A percentile compares a stretch with the other conserved stretches of the same genome.
Conservation (phyloP, 1,284 basidiomycete genomes). For the Melampsora occidentalis region DNA sequence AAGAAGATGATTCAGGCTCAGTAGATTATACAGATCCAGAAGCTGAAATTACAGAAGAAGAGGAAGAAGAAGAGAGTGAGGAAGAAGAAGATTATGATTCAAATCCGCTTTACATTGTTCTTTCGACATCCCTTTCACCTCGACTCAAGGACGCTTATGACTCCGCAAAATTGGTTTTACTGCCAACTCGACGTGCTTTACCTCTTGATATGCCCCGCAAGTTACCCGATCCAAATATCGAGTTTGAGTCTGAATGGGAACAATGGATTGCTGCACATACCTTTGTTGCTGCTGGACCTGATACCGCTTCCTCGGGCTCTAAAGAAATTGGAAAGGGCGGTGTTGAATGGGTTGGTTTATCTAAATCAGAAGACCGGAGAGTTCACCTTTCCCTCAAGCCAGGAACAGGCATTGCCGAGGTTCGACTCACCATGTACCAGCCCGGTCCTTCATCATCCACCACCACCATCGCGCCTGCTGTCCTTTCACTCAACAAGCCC, state of each 20-base stretch:
- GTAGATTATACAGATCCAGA: slow-evolving; percentile 34
- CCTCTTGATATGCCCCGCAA: slow-evolving; percentile 44
- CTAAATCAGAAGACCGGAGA: slow-evolving; percentile 19
- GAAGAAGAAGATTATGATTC: slow-evolving; percentile 46
- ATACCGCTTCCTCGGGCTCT: slow-evolving; percentile 5
- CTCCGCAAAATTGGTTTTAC: slow-evolving; percentile 45
- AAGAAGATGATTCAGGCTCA: slow-evolving; percentile 22
- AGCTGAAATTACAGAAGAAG: slow-evolving; percentile 10
- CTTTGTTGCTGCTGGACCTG: slow-evolving; percentile 35
- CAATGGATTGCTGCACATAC: slow-evolving; percentile 44
- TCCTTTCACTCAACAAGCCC: background rate
- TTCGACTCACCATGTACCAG: slow-evolving; percentile 25
- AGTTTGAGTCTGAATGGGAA: slow-evolving; percentile 45
- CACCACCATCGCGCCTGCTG: background rate
- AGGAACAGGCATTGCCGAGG: slow-evolving; percentile 42
- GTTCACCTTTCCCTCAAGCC: slow-evolving; percentile 39
- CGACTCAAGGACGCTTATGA: slow-evolving; percentile 46
- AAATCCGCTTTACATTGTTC: slow-evolving; percentile 45
- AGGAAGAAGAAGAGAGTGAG: slow-evolving; percentile 36
- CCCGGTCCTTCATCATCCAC: background rate
- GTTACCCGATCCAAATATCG: slow-evolving; percentile 42
- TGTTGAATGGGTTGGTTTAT: slow-evolving; percentile 35
- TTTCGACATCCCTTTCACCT: slow-evolving; percentile 46
- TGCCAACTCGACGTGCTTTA: slow-evolving; percentile 45
- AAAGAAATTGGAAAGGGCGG: slow-evolving; percentile 21